phyloP scores from a whole-genome alignment of 441 rosid species.

The Omphalea diandra region DNA sequence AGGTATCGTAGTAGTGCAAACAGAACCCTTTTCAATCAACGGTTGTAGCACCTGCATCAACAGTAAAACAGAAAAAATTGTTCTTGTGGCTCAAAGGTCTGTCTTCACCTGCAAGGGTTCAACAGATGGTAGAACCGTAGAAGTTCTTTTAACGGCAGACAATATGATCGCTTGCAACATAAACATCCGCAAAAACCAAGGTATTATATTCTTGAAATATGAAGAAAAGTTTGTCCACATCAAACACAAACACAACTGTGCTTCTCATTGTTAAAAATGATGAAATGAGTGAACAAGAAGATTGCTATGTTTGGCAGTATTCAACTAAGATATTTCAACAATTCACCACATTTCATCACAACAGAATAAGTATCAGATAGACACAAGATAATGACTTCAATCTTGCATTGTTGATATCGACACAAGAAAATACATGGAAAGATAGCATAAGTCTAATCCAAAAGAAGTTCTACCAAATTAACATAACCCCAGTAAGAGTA shows the following conservation, averaged over 20 bases:
- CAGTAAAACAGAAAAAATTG: too few species aligned
- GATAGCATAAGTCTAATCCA: not conserved
- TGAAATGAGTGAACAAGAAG: not conserved
- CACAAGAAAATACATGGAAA: not conserved
- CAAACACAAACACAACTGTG: not conserved
- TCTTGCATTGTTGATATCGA: not conserved
- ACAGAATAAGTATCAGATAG: not conserved
- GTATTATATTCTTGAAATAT: too few species aligned
- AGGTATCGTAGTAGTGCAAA: too few species aligned
- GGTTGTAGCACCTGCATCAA: too few species aligned
- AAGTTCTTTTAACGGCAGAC: too few species aligned
- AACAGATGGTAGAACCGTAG: too few species aligned
- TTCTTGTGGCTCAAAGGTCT: too few species aligned
- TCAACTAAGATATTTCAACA: not conserved
- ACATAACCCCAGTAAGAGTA: constrained; percentile 4
- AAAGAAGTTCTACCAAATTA: not conserved
- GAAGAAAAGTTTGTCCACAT: not conserved
- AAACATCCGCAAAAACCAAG: too few species aligned
- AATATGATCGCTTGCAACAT: too few species aligned
- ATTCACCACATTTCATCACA: not conserved
- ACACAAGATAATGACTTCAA: not conserved
- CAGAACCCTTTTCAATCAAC: too few species aligned
- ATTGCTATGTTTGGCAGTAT: not conserved
- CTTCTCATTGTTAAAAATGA: not conserved
- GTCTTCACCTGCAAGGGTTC: too few species aligned